Evolutionary conservation across 2,329 filamentous ascomycete species (phyloP).

Genomic region (Tolypocladium nubicola): DNA sequence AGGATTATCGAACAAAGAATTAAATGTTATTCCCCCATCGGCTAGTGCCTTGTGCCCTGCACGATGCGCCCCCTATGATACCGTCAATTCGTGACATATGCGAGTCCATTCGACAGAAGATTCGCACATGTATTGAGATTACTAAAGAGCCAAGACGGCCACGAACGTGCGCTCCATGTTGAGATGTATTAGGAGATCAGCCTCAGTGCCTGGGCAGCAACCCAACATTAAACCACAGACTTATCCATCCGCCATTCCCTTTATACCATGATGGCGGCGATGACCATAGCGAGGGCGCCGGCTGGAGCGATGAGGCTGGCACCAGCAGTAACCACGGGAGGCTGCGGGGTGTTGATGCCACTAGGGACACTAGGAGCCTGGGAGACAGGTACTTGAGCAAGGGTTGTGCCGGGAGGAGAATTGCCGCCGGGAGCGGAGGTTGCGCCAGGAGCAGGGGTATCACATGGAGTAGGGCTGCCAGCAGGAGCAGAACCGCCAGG

Average conservation of each 20-base stretch:
- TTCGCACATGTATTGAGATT: not conserved
- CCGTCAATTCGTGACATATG: not conserved
- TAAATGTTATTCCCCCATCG: not conserved
- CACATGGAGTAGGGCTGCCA: not conserved
- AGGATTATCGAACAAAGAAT: not conserved
- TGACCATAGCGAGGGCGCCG: conserved; percentile 5
- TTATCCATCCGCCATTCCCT: not conserved
- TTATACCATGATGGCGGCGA: conserved; percentile 1
- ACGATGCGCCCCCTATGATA: not conserved
- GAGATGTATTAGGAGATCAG: not conserved
- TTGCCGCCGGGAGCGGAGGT: not conserved
- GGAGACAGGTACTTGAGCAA: not conserved
- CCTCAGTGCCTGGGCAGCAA: not conserved
- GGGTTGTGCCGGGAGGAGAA: not conserved
- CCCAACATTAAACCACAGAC: not conserved
- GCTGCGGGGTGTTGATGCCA: not conserved
- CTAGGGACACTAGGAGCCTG: not conserved
- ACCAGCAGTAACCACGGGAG: conserved; percentile 5
- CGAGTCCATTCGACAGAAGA: no score
- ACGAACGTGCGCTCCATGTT: not conserved
- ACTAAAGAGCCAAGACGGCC: not conserved
- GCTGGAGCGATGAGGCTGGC: conserved; percentile 6
- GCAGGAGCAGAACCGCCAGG: not conserved
- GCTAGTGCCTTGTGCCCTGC: not conserved
- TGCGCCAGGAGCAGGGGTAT: not conserved